These are phyloP conservation scores for Scheffersomyces quercinus DNA, from an alignment of 1,139 yeast genomes.

Conservation along the genomic window DNA sequence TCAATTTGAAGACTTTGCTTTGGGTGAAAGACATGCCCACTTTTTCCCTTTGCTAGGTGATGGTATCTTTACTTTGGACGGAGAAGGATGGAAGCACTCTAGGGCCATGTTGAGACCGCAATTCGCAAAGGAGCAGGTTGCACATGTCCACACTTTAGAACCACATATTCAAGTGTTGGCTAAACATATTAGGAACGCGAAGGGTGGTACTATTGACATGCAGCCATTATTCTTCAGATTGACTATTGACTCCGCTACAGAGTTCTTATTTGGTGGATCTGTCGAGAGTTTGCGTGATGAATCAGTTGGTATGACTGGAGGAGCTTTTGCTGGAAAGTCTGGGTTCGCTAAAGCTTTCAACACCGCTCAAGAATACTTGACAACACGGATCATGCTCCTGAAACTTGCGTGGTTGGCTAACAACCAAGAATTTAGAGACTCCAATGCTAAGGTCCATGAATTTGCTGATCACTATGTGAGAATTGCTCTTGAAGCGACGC, in stretches of 20 bases:
- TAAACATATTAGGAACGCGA: slow-evolving; percentile 27
- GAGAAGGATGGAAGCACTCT: slow-evolving; percentile 58
- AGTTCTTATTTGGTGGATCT: slow-evolving; percentile 41
- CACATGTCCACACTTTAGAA: slow-evolving; percentile 49
- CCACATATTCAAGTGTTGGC: slow-evolving; percentile 43
- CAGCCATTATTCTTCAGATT: slow-evolving; percentile 40
- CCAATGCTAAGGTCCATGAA: slow-evolving; percentile 18
- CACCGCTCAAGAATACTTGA: slow-evolving; percentile 29
- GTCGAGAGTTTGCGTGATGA: slow-evolving; percentile 33
- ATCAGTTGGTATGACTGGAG: slow-evolving; percentile 21
- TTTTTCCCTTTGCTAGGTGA: slow-evolving; percentile 52
- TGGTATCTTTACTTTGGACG: slow-evolving; percentile 59
- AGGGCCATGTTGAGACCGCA: slow-evolving; percentile 61
- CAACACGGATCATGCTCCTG: slow-evolving; percentile 31
- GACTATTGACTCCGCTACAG: slow-evolving; percentile 44
- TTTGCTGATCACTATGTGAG: slow-evolving; percentile 36
- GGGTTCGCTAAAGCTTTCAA: slow-evolving; percentile 35
- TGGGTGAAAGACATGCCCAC: slow-evolving; percentile 48
- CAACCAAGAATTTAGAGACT: slow-evolving; percentile 29
- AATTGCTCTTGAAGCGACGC: slow-evolving; percentile 24
- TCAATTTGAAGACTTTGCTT: slow-evolving; percentile 51
- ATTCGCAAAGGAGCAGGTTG: slow-evolving; percentile 56
- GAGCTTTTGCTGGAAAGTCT: slow-evolving; percentile 23
- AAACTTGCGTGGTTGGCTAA: slow-evolving; percentile 28
- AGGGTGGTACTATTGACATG: slow-evolving; percentile 28